Conservation (phyloP, 371 early-diverging fungal genomes). For the Syncephalastrum contaminatum region DNA sequence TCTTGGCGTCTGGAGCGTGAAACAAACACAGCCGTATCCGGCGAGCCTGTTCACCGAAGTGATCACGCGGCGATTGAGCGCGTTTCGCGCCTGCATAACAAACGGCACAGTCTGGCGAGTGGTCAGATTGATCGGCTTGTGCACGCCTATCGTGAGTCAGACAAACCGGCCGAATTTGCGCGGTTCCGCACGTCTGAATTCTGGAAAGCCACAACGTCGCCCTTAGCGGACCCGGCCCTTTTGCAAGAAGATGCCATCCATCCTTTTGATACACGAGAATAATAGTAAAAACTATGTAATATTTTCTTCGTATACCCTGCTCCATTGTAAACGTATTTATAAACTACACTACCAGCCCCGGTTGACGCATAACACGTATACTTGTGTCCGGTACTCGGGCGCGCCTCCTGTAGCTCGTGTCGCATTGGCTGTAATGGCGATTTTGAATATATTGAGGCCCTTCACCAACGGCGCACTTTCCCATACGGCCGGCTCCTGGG, state of each 20-base stretch:
- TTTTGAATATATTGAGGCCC: conserved; percentile 36
- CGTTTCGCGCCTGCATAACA: background rate
- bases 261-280: conserved; percentile 1
- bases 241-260: background rate
- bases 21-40: background rate
- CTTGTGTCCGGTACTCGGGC: conserved; percentile 37
- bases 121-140: conserved; percentile 7
- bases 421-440: conserved; percentile 35
- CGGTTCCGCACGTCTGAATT: too few species aligned
- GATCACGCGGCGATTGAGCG: background rate
- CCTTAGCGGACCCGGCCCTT: background rate
- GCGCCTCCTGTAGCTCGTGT: conserved; percentile 14
- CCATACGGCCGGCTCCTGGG: conserved; percentile 17
- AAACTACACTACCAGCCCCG: conserved; percentile 23
- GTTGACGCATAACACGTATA: conserved; percentile 38
- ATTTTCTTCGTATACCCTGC: conserved; percentile 1
- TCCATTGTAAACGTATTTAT: background rate
- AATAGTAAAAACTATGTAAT: too few species aligned
- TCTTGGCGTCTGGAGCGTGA: conserved; percentile 4
- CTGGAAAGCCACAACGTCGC: background rate
- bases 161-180: background rate
- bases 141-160: background rate
- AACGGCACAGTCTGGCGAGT: conserved; percentile 9
- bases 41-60: background rate
- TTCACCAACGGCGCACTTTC: conserved; percentile 19